Evolutionary conservation across 179 eudicot species (phyloP).

Genomic region (Nepenthes alata): DNA sequence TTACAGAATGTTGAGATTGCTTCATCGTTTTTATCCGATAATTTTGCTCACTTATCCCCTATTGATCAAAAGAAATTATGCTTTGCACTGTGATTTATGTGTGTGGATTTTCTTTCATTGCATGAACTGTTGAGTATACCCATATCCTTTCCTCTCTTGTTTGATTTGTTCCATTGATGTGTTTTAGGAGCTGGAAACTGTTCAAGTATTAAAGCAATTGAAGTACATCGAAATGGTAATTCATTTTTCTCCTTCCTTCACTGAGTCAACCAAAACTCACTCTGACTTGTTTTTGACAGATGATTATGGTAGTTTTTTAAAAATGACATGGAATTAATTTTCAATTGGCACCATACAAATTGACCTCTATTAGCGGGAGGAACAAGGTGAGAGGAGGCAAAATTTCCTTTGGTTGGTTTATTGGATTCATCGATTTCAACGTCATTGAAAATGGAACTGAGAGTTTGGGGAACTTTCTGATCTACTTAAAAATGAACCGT

Average conservation of each 20-base stretch:
- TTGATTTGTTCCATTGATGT: background rate
- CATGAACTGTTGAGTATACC: background rate
- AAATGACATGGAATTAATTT: background rate
- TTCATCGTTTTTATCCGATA: background rate
- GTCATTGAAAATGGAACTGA: too few species aligned
- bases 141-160: background rate
- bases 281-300: too few species aligned
- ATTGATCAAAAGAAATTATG: background rate
- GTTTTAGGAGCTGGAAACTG: slow-evolving; percentile 70
- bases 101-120: background rate
- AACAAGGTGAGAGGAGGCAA: too few species aligned
- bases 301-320: too few species aligned
- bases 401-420: too few species aligned
- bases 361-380: too few species aligned
- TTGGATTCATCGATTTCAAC: too few species aligned
- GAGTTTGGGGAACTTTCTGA: too few species aligned
- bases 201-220: slow-evolving; percentile 72
- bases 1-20: too few species aligned
- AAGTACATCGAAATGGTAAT: slow-evolving; percentile 84
- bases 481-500: too few species aligned
- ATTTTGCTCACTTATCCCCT: background rate
- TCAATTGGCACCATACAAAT: background rate
- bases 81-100: too few species aligned
- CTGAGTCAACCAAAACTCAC: too few species aligned
- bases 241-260: slow-evolving; percentile 4